Evolutionary conservation across 257 asterid genomes (phyloP).

Genomic region (Solanum ossicruentum): DNA sequence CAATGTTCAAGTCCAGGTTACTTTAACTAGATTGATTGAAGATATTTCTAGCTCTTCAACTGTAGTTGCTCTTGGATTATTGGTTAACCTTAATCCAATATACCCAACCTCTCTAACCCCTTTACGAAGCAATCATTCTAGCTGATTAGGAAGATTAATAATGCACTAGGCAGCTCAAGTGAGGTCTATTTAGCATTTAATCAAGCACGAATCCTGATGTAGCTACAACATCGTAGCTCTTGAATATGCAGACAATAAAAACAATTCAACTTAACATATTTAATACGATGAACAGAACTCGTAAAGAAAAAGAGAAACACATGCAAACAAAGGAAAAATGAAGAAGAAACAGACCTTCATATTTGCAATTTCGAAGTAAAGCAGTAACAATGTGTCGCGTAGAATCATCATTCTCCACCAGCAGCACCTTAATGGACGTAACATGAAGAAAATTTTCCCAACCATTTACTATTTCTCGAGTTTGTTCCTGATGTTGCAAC

Average conservation of each 20-base stretch:
- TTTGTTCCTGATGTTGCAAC: conserved; percentile 30
- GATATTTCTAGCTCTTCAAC: not conserved
- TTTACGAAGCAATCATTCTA: not conserved
- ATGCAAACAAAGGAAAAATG: not conserved
- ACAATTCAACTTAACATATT: not conserved
- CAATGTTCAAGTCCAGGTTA: not conserved
- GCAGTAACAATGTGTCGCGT: conserved; percentile 87
- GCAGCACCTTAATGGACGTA: conserved; percentile 65
- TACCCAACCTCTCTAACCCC: not conserved
- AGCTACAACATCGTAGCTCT: not conserved
- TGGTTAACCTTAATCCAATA: not conserved
- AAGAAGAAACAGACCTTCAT: conserved; percentile 43
- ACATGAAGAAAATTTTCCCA: conserved; percentile 90
- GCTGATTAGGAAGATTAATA: not conserved
- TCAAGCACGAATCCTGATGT: not conserved
- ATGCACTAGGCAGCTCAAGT: not conserved
- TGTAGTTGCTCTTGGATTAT: not conserved
- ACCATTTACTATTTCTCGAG: conserved; percentile 32
- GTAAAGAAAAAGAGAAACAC: not conserved
- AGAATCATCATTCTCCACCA: conserved; percentile 77
- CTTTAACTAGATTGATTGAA: not conserved
- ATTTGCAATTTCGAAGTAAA: conserved; percentile 74
- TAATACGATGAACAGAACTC: not conserved
- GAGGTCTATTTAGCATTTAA: not conserved
- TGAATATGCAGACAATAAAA: not conserved